Percentiles rank a stretch among this genome's conserved stretches.
These are phyloP conservation scores for Fagopyrum esculentum DNA, from an alignment of 148 eudicot species.

Conservation along the genomic window DNA sequence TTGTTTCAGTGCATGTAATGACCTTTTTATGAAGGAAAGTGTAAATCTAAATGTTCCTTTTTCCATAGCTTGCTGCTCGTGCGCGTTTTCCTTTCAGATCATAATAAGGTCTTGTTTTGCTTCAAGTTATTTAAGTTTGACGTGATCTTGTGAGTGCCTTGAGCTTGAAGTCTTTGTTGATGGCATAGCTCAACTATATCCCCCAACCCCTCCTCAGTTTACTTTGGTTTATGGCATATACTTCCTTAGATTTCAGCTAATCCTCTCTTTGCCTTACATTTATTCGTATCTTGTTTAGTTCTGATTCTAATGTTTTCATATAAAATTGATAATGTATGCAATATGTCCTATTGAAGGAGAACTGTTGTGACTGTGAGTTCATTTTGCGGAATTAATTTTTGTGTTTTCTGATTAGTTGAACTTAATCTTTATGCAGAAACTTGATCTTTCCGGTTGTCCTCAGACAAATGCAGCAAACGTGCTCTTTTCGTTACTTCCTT, in stretches of 20 bases:
- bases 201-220: neutral
- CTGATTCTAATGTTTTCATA: neutral
- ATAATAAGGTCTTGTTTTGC: neutral
- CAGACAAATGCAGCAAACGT: conserved; percentile 42
- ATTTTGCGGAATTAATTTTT: neutral
- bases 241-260: neutral
- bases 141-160: neutral
- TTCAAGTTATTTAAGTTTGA: neutral
- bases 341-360: neutral
- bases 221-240: neutral
- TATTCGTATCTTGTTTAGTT: neutral
- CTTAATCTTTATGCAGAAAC: conserved; percentile 45
- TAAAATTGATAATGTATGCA: neutral
- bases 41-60: neutral
- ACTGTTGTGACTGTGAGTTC: neutral
- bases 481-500: conserved; percentile 50
- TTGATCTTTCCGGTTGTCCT: conserved; percentile 85
- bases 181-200: neutral
- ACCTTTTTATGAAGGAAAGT: neutral
- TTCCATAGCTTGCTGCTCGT: neutral
- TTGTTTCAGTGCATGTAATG: neutral
- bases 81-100: neutral
- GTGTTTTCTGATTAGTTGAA: neutral
- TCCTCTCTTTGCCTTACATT: neutral
- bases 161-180: neutral